phyloP scores from a whole-genome alignment of 2,329 filamentous ascomycete genomes.

The Myriosclerotinia curreyana region DNA sequence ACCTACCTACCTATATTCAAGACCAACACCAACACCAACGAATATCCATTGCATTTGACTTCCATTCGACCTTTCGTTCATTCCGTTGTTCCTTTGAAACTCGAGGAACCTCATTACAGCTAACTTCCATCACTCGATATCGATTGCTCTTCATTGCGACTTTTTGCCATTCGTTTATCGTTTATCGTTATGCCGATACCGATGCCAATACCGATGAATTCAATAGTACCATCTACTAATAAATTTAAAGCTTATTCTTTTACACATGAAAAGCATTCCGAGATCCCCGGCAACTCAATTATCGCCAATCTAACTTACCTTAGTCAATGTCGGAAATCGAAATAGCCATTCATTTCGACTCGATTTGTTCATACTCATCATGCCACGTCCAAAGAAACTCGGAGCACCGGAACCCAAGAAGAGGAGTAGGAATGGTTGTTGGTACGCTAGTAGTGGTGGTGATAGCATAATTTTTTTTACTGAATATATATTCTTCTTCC shows the following conservation, averaged over 20 bases:
- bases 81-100: no score
- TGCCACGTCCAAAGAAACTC: conserved; percentile 65
- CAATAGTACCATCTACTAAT: conserved; percentile 2
- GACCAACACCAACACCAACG: no score
- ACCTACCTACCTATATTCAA: no score
- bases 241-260: background rate
- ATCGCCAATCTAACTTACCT: background rate
- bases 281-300: background rate
- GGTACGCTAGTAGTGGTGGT: conserved; percentile 46
- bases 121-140: background rate
- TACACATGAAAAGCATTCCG: background rate
- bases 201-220: background rate
- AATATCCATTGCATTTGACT: background rate
- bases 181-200: background rate
- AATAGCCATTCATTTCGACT: background rate
- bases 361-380: conserved; percentile 35
- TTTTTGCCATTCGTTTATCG: background rate
- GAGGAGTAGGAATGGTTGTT: conserved; percentile 66
- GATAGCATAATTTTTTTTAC: conserved; percentile 14
- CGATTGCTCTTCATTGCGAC: background rate
- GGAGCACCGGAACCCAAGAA: conserved; percentile 63
- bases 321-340: conserved; percentile 10
- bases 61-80: background rate
- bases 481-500: conserved; percentile 13
- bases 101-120: background rate